phyloP scores from a whole-genome alignment of 23 red algal species.

The Gracilaria gracilis region DNA sequence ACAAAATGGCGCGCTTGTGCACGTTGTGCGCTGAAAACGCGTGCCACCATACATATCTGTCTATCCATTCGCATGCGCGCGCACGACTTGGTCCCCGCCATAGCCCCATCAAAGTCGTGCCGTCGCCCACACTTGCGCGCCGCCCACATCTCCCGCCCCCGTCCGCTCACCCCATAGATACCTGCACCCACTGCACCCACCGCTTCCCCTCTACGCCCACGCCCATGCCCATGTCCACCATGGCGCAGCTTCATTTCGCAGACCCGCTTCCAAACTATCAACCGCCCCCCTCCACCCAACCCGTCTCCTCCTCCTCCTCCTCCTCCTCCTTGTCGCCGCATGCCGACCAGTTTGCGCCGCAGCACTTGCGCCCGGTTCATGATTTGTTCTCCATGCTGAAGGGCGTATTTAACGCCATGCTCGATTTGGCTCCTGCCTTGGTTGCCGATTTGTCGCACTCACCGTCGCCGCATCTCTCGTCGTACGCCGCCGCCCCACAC shows the following conservation, averaged over 20 bases:
- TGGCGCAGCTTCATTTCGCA: conserved; percentile 64
- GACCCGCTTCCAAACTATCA: conserved; percentile 57
- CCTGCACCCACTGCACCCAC: too few species aligned
- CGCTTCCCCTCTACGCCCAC: background rate
- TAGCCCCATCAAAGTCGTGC: background rate
- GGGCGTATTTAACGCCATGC: conserved; percentile 63
- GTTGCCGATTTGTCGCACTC: conserved; percentile 12
- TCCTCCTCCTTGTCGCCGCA: conserved; percentile 13
- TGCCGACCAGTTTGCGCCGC: background rate
- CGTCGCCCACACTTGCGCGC: background rate
- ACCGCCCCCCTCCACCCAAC: background rate
- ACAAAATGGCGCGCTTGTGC: background rate
- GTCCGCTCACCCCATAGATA: background rate
- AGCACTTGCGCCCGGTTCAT: conserved; percentile 29
- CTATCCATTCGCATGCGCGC: background rate
- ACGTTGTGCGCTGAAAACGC: background rate
- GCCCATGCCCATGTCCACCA: background rate
- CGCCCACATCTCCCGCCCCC: background rate
- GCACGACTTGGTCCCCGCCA: background rate
- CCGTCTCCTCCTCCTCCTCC: conserved; percentile 35
- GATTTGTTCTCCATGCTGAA: conserved; percentile 59
- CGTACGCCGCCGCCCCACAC: conserved; percentile 11
- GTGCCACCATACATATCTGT: too few species aligned
- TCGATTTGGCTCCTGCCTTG: conserved; percentile 46
- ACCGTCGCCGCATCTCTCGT: background rate